These are phyloP conservation scores for Monilinia fructigena DNA, from an alignment of 2,329 filamentous ascomycete genomes.

Conservation along the genomic window DNA sequence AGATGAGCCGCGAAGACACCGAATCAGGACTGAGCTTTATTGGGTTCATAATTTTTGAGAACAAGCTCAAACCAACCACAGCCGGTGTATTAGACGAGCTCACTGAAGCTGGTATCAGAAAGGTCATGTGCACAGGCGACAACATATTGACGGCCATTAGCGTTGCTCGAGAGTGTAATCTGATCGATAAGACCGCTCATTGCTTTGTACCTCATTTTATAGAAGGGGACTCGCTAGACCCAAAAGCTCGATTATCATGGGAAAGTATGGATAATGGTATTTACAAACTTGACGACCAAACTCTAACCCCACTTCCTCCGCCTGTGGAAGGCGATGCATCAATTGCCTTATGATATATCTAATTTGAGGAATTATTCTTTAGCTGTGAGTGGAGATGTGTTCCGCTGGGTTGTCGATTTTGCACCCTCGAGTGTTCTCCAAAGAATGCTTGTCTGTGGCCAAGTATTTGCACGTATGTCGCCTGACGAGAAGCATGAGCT, in stretches of 20 bases:
- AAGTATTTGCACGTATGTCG: conserved; percentile 97
- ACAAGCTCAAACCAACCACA: conserved; percentile 91
- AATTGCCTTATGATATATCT: conserved; percentile 75
- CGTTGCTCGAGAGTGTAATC: conserved; percentile 83
- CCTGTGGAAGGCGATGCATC: conserved; percentile 75
- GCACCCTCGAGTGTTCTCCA: conserved; percentile 77
- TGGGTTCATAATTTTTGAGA: conserved; percentile 98
- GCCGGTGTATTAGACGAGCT: conserved; percentile 79
- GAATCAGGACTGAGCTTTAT: conserved; percentile 83
- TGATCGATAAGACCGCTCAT: conserved; percentile 77
- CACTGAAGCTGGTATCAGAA: conserved; percentile 76
- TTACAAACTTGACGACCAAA: conserved; percentile 75
- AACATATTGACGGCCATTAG: conserved; percentile 97
- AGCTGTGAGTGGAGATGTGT: conserved; percentile 88
- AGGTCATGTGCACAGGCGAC: conserved; percentile 96
- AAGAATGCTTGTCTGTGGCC: conserved; percentile 82
- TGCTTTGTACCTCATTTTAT: conserved; percentile 91
- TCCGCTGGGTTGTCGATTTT: conserved; percentile 94
- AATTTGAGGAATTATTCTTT: conserved; percentile 84
- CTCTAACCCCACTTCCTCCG: conserved; percentile 70
- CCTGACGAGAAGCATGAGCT: conserved; percentile 98
- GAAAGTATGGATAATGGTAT: conserved; percentile 89
- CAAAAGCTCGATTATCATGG: conserved; percentile 75
- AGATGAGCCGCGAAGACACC: conserved; percentile 83
- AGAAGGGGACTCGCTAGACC: conserved; percentile 73